phyloP scores from a whole-genome alignment of 2,329 filamentous ascomycete species.

The Mollisia scopiformis region DNA sequence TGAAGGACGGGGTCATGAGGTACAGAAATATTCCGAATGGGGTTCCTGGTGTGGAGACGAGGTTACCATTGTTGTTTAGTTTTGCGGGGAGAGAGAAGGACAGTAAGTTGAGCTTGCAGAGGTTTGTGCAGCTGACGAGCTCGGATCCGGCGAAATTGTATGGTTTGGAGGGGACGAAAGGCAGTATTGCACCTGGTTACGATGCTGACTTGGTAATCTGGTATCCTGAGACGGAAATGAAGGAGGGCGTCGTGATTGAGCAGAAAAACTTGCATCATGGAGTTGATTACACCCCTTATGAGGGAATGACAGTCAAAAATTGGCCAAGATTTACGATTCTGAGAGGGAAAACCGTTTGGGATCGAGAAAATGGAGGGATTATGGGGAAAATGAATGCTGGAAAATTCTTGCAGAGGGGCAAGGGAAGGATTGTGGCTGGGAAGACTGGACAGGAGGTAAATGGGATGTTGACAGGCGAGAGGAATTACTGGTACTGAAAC shows the following conservation, averaged over 20 bases:
- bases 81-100: no score
- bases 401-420: conserved; percentile 25
- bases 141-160: conserved; percentile 29
- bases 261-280: conserved; percentile 28
- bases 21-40: conserved; percentile 31
- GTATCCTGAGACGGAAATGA: conserved; percentile 23
- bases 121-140: conserved; percentile 28
- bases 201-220: conserved; percentile 31
- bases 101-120: conserved; percentile 22
- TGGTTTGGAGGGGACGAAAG: conserved; percentile 27
- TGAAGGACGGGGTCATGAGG: conserved; percentile 25
- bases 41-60: conserved; percentile 29
- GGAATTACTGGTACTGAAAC: background rate
- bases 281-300: conserved; percentile 31
- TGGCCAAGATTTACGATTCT: conserved; percentile 29
- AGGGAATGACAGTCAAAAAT: conserved; percentile 27
- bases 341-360: conserved; percentile 28
- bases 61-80: conserved; percentile 26
- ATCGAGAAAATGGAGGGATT: conserved; percentile 25
- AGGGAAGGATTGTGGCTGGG: background rate
- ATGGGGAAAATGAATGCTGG: conserved; percentile 21
- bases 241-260: conserved; percentile 11
- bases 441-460: background rate
- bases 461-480: background rate
- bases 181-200: conserved; percentile 28